These are phyloP conservation scores for Agrostemma githago DNA, from an alignment of 148 eudicot genomes.

Conservation along the genomic window DNA sequence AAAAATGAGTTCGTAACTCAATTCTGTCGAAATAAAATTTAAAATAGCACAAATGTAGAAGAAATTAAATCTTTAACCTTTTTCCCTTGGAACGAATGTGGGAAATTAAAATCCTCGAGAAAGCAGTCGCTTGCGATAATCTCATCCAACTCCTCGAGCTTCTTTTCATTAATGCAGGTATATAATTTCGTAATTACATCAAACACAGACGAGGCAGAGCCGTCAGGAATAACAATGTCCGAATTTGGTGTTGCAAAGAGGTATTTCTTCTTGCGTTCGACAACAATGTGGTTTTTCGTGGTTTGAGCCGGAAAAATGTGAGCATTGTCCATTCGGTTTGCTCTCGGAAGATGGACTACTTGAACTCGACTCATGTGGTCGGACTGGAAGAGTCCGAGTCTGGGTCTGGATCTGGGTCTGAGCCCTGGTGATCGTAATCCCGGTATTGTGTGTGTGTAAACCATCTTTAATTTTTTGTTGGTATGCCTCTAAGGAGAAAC, in stretches of 20 bases:
- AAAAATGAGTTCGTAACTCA: neutral
- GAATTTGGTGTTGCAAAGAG: conserved; percentile 20
- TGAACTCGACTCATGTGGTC: neutral
- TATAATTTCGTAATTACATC: conserved; percentile 54
- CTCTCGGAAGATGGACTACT: neutral
- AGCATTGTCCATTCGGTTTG: neutral
- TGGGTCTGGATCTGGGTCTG: no score
- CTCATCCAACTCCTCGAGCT: conserved; percentile 31
- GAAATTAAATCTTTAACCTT: conserved; percentile 34
- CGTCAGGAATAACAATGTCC: neutral
- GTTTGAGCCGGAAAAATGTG: neutral
- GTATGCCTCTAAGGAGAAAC: neutral
- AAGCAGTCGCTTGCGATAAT: conserved; percentile 48
- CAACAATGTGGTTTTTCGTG: neutral
- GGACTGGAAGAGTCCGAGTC: neutral
- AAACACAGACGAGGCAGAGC: conserved; percentile 18
- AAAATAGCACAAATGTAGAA: neutral
- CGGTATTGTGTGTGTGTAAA: neutral
- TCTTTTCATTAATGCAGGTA: conserved; percentile 47
- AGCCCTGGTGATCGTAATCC: no score
- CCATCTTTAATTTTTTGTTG: conserved; percentile 2
- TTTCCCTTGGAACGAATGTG: conserved; percentile 52
- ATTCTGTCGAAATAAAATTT: neutral
- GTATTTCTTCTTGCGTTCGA: conserved; percentile 8
- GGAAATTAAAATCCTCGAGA: conserved; percentile 59